A percentile compares a stretch with the other conserved stretches of the same genome.
Conservation (phyloP, 805 yeast genomes). For the Monosporozyma servazzii region DNA sequence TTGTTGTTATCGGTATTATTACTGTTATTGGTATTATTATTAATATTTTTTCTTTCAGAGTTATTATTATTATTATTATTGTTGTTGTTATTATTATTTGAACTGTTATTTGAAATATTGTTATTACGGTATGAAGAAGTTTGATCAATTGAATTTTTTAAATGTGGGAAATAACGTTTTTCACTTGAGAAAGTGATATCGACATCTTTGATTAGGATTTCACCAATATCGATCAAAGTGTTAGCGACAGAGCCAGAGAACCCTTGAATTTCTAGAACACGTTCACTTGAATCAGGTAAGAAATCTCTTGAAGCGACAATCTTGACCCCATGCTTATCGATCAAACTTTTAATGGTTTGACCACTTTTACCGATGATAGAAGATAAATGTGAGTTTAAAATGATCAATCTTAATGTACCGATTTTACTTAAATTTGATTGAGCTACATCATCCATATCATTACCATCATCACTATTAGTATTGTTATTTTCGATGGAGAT, state of each 20-base stretch:
- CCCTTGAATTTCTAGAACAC: slow-evolving; percentile 84
- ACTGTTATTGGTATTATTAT: not conserved
- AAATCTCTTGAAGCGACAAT: slow-evolving; percentile 84
- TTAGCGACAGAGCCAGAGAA: slow-evolving; percentile 51
- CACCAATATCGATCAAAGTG: slow-evolving; percentile 49
- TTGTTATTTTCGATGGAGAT: slow-evolving; percentile 4
- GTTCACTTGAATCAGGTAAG: slow-evolving; percentile 72
- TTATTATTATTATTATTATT: slow-evolving; percentile 1
- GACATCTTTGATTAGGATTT: slow-evolving; percentile 20
- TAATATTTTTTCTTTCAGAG: not conserved
- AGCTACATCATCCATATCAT: too few species aligned
- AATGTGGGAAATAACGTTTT: slow-evolving; percentile 51
- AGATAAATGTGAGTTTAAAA: slow-evolving; percentile 83
- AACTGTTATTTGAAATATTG: too few species aligned
- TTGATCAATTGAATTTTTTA: slow-evolving; percentile 28
- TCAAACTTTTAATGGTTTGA: slow-evolving; percentile 61
- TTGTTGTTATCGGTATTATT: slow-evolving; percentile 4
- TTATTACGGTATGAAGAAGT: not conserved
- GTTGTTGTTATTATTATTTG: slow-evolving; percentile 4
- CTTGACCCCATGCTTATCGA: slow-evolving; percentile 52
- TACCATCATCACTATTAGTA: not conserved
- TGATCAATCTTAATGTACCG: slow-evolving; percentile 49
- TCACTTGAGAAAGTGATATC: slow-evolving; percentile 17
- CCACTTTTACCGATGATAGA: slow-evolving; percentile 83
- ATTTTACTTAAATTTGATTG: slow-evolving; percentile 19